Evolutionary conservation across 768 basidiomycete species (phyloP).

Genomic region (Russula compacta): DNA sequence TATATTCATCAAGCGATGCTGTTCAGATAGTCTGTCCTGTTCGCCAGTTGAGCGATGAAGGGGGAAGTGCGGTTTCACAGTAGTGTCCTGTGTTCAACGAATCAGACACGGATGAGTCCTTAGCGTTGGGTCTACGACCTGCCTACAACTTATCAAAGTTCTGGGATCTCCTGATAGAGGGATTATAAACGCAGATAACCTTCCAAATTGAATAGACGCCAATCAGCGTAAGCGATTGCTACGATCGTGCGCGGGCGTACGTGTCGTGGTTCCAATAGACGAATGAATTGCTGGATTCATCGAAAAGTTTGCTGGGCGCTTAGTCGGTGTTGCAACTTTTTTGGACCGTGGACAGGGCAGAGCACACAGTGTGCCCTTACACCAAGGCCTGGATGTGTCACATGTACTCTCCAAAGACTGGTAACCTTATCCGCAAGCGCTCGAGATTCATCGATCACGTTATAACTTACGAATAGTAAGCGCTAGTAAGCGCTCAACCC

Average conservation of each 20-base stretch:
- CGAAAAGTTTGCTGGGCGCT: background rate
- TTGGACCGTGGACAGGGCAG: background rate
- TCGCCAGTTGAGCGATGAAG: background rate
- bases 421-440: constrained; percentile 13
- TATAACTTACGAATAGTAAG: too few species aligned
- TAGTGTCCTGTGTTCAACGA: background rate
- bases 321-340: constrained; percentile 8
- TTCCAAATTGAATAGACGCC: background rate
- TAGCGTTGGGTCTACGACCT: background rate
- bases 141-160: background rate
- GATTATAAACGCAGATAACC: constrained; percentile 2
- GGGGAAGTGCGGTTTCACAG: background rate
- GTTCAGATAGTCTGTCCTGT: constrained; percentile 1
- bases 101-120: background rate
- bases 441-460: background rate
- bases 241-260: background rate
- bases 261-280: background rate
- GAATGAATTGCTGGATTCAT: background rate
- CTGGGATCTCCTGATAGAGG: background rate
- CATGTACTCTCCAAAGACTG: constrained; percentile 3
- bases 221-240: background rate
- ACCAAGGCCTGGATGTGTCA: constrained; percentile 1
- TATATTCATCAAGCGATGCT: background rate
- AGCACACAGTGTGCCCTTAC: background rate
- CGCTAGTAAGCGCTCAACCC: background rate